A percentile compares a stretch with the other conserved stretches of the same genome.
These are phyloP conservation scores for Camellia oleifera DNA, from an alignment of 179 eudicot species.

Conservation along the genomic window DNA sequence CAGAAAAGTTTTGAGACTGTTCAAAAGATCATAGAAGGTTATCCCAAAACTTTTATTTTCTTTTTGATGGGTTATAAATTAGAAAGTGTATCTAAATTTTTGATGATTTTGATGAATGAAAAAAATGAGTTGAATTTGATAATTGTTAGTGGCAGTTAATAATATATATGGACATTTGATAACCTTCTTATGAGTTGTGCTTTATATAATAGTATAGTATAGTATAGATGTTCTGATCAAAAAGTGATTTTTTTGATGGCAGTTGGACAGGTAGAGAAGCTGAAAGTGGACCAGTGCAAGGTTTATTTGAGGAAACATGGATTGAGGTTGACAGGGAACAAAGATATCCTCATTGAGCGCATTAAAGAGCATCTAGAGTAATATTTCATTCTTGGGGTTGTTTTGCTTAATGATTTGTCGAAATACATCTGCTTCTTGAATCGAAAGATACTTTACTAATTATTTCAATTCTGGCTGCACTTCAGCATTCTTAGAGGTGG, in stretches of 20 bases:
- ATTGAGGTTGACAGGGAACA: slow-evolving; percentile 68
- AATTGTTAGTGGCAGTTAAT: too few relatives aligned
- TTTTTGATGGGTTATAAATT: not conserved
- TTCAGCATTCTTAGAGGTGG: slow-evolving; percentile 57
- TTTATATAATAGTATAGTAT: too few relatives aligned
- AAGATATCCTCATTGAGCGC: slow-evolving; percentile 54
- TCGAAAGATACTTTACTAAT: not conserved
- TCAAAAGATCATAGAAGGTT: slow-evolving; percentile 52
- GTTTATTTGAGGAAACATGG: slow-evolving; percentile 75
- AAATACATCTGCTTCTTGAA: not conserved
- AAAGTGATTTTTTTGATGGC: slow-evolving; percentile 15
- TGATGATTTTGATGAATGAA: too few relatives aligned
- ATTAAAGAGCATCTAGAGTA: slow-evolving; percentile 75
- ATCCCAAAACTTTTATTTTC: not conserved
- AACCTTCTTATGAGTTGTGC: too few relatives aligned
- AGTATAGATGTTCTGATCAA: not conserved
- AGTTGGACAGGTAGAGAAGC: slow-evolving; percentile 65
- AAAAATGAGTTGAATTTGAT: too few relatives aligned
- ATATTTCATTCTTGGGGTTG: not conserved
- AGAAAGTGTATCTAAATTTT: too few relatives aligned
- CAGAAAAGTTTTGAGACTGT: slow-evolving; percentile 43
- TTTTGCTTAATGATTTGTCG: too few relatives aligned
- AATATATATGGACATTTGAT: too few relatives aligned
- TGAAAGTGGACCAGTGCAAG: slow-evolving; percentile 84
- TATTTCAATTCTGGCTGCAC: not conserved